Base-by-base conservation (phyloP, 2,329 filamentous ascomycete species). In the Hypoxylon sp. region DNA sequence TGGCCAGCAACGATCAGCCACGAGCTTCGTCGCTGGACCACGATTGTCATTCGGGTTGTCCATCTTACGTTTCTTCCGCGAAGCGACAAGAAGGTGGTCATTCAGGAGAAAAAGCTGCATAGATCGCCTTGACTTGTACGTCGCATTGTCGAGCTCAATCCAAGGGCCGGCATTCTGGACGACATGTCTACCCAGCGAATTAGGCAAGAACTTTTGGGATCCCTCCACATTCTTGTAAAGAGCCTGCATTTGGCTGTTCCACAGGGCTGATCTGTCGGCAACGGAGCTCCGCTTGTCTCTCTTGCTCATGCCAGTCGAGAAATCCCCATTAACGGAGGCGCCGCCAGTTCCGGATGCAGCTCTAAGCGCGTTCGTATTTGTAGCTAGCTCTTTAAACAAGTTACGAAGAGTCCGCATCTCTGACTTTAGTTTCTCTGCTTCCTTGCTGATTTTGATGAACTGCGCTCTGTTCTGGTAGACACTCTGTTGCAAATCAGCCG, bases 371-470 rank as follows among this genome's bases (percentile, higher is more conserved):
- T 86, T 90, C 1, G 90, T 92, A 67, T 94, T 94, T 6, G 89
- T 86, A 75, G 94, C 98, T 63, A 99, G 86, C 72, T 99, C 96
- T 2, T 94, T 91, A 91, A 99, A 98, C 57, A 98, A 86, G 71
- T 93, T 93, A 48, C 93, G 90, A 33, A 99, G 87, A 5, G 93
- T 93, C 57, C 93, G 89, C 96, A 99, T 98, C 80, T 99, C 96
- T 61, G 90, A 89, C 82, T 98, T 98, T 64, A 99, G 88, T 83
- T 97, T 98, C 81, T 99, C 96, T 1, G 97, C 96, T 82, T 99
- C 96, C 81, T 98, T 98, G 79, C 94, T 98, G 80, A 99, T 98
- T 81, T 97, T 97, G 85, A 99, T 98, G 78, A 99, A 99, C 77
- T 98, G 96, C 0, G 94, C 97, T 53, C 96, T 90, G 80, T 99